phyloP scores from a whole-genome alignment of 306 rosid species.

The Acmispon strigosus region DNA sequence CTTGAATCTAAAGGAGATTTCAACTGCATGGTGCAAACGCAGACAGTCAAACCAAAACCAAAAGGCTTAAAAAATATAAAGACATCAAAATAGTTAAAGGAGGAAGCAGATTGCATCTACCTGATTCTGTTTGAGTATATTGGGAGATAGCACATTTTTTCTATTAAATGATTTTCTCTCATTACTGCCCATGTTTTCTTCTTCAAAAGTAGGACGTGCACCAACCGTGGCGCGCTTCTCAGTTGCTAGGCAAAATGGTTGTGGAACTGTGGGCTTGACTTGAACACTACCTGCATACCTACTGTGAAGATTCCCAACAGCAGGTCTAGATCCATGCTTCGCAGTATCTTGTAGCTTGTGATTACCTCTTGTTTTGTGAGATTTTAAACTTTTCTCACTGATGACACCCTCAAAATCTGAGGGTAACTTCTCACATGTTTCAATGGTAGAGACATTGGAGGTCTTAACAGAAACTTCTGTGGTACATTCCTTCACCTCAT shows the following conservation, averaged over 20 bases:
- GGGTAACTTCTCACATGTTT: slow-evolving; percentile 34
- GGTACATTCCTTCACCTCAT: slow-evolving; percentile 96
- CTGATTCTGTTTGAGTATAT: slow-evolving; percentile 62
- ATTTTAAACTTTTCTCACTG: slow-evolving; percentile 34
- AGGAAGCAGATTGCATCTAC: slow-evolving; percentile 30
- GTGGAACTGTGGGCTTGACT: slow-evolving; percentile 76
- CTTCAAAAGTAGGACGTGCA: slow-evolving; percentile 41
- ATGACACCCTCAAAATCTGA: slow-evolving; percentile 31
- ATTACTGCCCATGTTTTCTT: slow-evolving; percentile 21
- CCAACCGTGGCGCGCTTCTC: slow-evolving; percentile 79
- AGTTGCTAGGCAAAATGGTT: slow-evolving; percentile 91
- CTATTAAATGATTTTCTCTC: slow-evolving; percentile 35
- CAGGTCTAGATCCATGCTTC: slow-evolving; percentile 42
- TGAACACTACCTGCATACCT: slow-evolving; percentile 44
- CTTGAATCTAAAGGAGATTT: slow-evolving; percentile 41
- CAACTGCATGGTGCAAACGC: slow-evolving; percentile 47
- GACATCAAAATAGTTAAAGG: not conserved
- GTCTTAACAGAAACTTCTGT: slow-evolving; percentile 57
- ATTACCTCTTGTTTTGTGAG: slow-evolving; percentile 39
- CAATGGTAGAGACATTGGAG: slow-evolving; percentile 24
- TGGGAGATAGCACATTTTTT: slow-evolving; percentile 36
- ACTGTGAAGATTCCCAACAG: slow-evolving; percentile 43
- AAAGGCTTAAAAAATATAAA: not conserved
- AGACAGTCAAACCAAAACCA: slow-evolving; percentile 13
- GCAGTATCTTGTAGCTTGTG: slow-evolving; percentile 37